Evolutionary conservation across 192 early-diverging fungal species (phyloP).

Genomic region (Linnemannia zychae): DNA sequence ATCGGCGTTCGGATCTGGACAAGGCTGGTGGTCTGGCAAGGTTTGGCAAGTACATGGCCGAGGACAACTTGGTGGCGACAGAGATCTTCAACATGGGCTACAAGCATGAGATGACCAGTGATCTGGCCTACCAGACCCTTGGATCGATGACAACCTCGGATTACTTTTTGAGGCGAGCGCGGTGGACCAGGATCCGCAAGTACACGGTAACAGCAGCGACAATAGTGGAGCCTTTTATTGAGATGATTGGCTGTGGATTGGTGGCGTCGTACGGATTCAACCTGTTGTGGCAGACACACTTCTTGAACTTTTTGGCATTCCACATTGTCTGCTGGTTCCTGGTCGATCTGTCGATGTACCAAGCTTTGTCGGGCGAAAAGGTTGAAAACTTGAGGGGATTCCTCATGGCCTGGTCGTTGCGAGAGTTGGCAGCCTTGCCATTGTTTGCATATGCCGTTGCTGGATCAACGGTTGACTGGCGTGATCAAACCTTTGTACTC

Average conservation of each 20-base stretch:
- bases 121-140: constrained; percentile 88
- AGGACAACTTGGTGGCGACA: constrained; percentile 95
- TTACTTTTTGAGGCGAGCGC: constrained; percentile 86
- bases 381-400: constrained; percentile 62
- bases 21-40: constrained; percentile 81
- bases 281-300: constrained; percentile 64
- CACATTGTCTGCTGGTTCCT: constrained; percentile 73
- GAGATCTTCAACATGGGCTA: constrained; percentile 86
- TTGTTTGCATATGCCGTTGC: constrained; percentile 84
- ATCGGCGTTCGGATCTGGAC: constrained; percentile 86
- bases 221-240: constrained; percentile 91
- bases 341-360: constrained; percentile 70
- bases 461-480: constrained; percentile 90
- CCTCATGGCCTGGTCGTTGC: constrained; percentile 80
- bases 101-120: constrained; percentile 88
- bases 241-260: constrained; percentile 84
- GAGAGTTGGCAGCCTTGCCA: constrained; percentile 89
- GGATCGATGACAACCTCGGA: constrained; percentile 79
- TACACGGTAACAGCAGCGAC: constrained; percentile 93
- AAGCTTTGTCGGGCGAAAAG: constrained; percentile 37
- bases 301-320: constrained; percentile 62
- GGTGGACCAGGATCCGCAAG: constrained; percentile 96
- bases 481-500: constrained; percentile 77
- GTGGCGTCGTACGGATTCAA: constrained; percentile 78
- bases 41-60: constrained; percentile 94